A percentile compares a stretch with the other conserved stretches of the same genome.
These are phyloP conservation scores for Globisporangium polare DNA, from an alignment of 352 stramenopile genomes.

Conservation along the genomic window DNA sequence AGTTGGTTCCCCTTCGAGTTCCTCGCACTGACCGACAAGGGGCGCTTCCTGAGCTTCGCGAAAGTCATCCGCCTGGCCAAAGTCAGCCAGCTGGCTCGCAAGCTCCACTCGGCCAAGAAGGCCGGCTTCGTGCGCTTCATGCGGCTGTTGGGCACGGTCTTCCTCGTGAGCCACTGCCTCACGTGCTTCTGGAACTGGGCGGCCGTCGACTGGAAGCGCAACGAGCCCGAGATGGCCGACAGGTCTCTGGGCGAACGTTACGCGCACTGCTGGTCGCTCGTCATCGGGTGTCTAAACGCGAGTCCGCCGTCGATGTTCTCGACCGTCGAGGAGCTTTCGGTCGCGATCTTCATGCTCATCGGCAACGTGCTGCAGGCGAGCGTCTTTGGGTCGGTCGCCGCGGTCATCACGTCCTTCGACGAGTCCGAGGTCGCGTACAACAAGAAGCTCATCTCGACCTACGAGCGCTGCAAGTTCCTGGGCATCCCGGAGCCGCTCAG, in stretches of 20 bases:
- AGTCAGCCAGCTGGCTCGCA: conserved; percentile 49
- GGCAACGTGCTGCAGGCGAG: conserved; percentile 66
- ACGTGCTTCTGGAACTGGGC: conserved; percentile 68
- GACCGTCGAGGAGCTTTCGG: conserved; percentile 41
- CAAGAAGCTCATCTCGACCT: conserved; percentile 64
- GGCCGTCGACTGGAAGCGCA: conserved; percentile 35
- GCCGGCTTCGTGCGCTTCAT: conserved; percentile 56
- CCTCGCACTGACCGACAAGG: conserved; percentile 26
- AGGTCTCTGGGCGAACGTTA: conserved; percentile 35
- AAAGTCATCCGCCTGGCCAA: conserved; percentile 73
- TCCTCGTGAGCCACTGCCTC: conserved; percentile 49
- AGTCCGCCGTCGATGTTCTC: conserved; percentile 57
- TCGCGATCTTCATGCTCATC: conserved; percentile 68
- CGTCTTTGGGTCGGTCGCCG: conserved; percentile 62
- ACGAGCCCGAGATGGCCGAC: conserved; percentile 24
- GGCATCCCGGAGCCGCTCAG: conserved; percentile 50
- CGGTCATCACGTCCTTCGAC: conserved; percentile 65
- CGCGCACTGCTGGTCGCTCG: conserved; percentile 43
- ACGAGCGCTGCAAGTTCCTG: conserved; percentile 60
- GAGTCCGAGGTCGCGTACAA: conserved; percentile 65
- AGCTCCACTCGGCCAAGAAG: conserved; percentile 63
- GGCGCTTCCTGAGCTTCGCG: conserved; percentile 51
- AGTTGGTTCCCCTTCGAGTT: conserved; percentile 68
- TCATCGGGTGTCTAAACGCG: conserved; percentile 61
- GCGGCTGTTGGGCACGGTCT: conserved; percentile 42